Evolutionary conservation across 768 basidiomycete species (phyloP).

Genomic region (Collybiopsis luxurians): DNA sequence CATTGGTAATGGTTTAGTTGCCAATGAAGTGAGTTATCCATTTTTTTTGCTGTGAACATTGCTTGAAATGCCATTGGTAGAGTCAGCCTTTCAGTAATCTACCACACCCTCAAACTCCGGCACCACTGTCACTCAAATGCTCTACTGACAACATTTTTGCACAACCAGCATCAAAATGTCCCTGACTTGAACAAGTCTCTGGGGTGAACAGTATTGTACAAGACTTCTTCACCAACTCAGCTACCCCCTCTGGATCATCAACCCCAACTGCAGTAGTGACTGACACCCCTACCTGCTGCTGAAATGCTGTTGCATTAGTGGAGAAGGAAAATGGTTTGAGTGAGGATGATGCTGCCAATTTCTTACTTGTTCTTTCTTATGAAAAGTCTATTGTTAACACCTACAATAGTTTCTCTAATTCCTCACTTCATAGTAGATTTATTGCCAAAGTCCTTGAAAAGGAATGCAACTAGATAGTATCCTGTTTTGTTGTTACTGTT

Average conservation of each 20-base stretch:
- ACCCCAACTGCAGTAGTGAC: background rate
- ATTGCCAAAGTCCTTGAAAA: background rate
- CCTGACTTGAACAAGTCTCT: background rate
- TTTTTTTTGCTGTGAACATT: too few relatives aligned
- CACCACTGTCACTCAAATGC: background rate
- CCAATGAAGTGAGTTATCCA: too few relatives aligned
- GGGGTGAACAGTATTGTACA: background rate
- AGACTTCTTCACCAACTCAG: background rate
- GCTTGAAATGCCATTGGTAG: too few relatives aligned
- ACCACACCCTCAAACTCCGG: background rate
- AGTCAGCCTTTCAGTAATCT: background rate
- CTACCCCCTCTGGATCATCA: background rate
- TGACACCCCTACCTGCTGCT: background rate
- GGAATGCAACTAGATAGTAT: too few relatives aligned
- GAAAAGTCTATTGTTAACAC: background rate
- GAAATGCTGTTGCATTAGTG: background rate
- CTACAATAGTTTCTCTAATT: background rate
- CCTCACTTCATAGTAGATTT: background rate
- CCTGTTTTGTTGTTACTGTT: too few relatives aligned
- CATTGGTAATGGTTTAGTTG: too few relatives aligned
- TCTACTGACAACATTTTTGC: too few relatives aligned
- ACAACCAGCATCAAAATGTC: background rate
- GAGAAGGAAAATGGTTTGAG: background rate
- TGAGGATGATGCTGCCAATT: background rate
- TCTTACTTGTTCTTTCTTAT: background rate